Percentiles rank a stretch among this genome's conserved stretches.
phyloP scores from a whole-genome alignment of 2,329 filamentous ascomycete genomes.

The Colletotrichum neosansevieriae region DNA sequence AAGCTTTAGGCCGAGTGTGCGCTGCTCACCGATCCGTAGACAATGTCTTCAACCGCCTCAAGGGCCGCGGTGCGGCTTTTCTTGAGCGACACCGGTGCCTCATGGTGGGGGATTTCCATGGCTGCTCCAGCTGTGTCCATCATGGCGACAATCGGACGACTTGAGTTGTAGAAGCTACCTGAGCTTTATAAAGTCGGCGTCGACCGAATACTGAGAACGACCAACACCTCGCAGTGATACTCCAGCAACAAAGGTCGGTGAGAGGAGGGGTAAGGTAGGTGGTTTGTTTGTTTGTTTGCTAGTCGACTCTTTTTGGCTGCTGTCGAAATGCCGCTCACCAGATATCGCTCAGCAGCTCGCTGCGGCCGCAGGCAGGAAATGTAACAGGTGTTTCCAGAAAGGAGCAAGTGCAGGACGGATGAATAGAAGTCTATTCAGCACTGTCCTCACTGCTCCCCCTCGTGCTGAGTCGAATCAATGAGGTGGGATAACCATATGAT shows the following conservation, averaged over 20 bases:
- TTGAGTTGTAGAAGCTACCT: slow-evolving; percentile 6
- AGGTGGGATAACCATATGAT: slow-evolving; percentile 34
- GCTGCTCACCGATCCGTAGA: slow-evolving; percentile 83
- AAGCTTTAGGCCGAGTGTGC: not conserved
- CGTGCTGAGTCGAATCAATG: slow-evolving; percentile 37
- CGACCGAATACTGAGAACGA: not conserved
- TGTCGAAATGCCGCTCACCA: slow-evolving; percentile 1
- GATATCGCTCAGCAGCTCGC: slow-evolving; percentile 23
- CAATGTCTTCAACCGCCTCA: slow-evolving; percentile 86
- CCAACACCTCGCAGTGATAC: slow-evolving; percentile 4
- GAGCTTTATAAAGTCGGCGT: slow-evolving; percentile 13
- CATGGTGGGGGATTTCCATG: slow-evolving; percentile 40
- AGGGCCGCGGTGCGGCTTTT: slow-evolving; percentile 54
- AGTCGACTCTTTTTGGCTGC: slow-evolving; percentile 3
- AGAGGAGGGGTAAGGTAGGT: not conserved
- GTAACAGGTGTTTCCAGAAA: slow-evolving; percentile 26
- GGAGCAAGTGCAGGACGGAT: slow-evolving; percentile 39
- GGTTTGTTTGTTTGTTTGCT: slow-evolving; percentile 16
- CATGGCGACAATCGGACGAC: slow-evolving; percentile 3
- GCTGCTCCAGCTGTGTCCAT: slow-evolving; percentile 38
- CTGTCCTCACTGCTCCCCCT: slow-evolving; percentile 41
- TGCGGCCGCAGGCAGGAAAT: slow-evolving; percentile 19
- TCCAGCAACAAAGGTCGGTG: slow-evolving; percentile 24
- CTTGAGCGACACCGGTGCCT: slow-evolving; percentile 34
- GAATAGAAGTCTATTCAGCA: slow-evolving; percentile 41